Evolutionary conservation across 805 yeast species (phyloP).

Genomic region (Wickerhamomyces subpelliculosus): DNA sequence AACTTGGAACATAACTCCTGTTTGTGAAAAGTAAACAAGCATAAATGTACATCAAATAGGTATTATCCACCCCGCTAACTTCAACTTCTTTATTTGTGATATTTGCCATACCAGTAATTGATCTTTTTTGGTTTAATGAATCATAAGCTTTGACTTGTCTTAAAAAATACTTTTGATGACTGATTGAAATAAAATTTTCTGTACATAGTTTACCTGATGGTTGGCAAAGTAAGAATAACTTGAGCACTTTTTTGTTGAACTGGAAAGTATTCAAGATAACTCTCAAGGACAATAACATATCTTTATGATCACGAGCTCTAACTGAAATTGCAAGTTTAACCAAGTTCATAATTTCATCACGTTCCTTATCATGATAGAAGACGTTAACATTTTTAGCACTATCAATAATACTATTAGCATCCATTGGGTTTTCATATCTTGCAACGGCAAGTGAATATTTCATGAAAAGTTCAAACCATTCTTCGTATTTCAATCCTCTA

Average conservation of each 20-base stretch:
- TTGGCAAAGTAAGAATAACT: constrained; percentile 61
- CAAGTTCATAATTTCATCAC: constrained; percentile 53
- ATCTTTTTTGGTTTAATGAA: constrained; percentile 45
- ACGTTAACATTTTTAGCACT: constrained; percentile 75
- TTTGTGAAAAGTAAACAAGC: constrained; percentile 76
- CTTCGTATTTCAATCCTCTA: constrained; percentile 68
- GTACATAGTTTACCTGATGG: constrained; percentile 53
- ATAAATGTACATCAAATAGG: constrained; percentile 72
- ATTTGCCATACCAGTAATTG: constrained; percentile 74
- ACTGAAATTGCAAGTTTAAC: constrained; percentile 59
- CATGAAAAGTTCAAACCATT: constrained; percentile 84
- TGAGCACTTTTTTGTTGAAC: constrained; percentile 63
- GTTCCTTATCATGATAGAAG: constrained; percentile 57
- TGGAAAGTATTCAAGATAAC: constrained; percentile 60
- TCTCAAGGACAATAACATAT: constrained; percentile 54
- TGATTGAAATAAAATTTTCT: constrained; percentile 63
- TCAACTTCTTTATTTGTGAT: constrained; percentile 47
- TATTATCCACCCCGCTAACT: constrained; percentile 41
- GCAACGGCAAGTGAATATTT: constrained; percentile 67
- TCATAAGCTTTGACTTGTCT: constrained; percentile 90
- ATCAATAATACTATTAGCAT: constrained; percentile 63
- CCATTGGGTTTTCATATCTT: constrained; percentile 48
- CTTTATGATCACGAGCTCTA: constrained; percentile 42
- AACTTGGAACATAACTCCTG: constrained; percentile 74
- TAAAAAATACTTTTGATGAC: constrained; percentile 83